Base-by-base conservation (phyloP, 139 green algal genomes). In the Nannochloris sp. region DNA sequence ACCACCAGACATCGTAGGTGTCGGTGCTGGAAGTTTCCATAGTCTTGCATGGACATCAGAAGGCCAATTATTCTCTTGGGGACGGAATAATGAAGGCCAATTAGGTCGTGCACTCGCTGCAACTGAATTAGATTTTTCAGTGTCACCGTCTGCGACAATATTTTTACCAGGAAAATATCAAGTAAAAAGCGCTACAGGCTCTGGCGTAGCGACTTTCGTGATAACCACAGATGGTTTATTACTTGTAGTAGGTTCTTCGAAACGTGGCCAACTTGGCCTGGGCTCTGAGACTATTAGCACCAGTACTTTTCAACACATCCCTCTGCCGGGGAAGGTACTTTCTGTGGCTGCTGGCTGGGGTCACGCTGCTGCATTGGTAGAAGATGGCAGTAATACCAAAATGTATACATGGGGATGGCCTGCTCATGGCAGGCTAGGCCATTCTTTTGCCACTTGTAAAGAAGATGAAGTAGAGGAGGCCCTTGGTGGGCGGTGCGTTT, bases 241-340 rank as follows among this genome's bases (percentile, higher is more conserved):
- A 12, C 78, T 61, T 24, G 65, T 64, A 7, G 85, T 71, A 53
- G 81, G 81, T 31, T 65, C 27, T 32, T 67, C 58, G 45, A 74
- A 64, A 39, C 56, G 66, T 1, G 81, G 81, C 19, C 79, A 85
- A 57, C 67, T 88, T 35, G 81, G 81, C 9, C 61, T 77, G 31
- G 77, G 77, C 6, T 25, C 29, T 7, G 62, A 53, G 3, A 0
- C 6, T 15, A 39, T 19, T 51, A 19, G 19, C 19, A 27, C 42
- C 19, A 51, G 19, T 27, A 19, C 19, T 27, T 51, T 51, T 19
- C 19, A 19, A 19, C 42, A 19, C 42, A 19, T 51, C 42, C 19
- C 19, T 5, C 48, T 79, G 12, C 51, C 68, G 6, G 64, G 14
- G 24, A 14, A 38, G 4, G 67, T 65, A 5, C 29, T 15, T 4